A percentile compares a stretch with the other conserved stretches of the same genome.
These are phyloP conservation scores for Aspergillus bridgeri DNA, from an alignment of 495 filamentous ascomycete species.

Conservation along the genomic window DNA sequence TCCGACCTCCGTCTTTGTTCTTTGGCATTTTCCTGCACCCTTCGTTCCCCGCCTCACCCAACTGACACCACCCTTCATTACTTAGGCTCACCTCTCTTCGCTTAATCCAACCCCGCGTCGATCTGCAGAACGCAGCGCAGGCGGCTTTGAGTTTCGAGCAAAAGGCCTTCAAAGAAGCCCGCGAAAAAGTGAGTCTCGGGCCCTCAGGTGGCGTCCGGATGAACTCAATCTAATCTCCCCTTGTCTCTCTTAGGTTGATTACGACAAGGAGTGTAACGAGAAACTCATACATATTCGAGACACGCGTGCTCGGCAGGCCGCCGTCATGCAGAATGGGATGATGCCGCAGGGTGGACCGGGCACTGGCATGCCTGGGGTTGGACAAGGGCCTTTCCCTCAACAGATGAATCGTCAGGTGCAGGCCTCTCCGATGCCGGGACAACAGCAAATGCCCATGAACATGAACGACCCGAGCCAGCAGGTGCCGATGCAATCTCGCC, in stretches of 20 bases:
- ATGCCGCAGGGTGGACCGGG: conserved; percentile 34
- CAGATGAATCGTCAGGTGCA: conserved; percentile 55
- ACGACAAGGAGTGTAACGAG: conserved; percentile 46
- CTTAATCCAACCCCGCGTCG: conserved; percentile 48
- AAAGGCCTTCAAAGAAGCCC: conserved; percentile 44
- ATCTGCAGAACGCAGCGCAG: conserved; percentile 35
- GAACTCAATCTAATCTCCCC: background rate
- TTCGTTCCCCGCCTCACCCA: conserved; percentile 1
- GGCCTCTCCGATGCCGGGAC: conserved; percentile 46
- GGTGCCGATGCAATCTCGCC: conserved; percentile 33
- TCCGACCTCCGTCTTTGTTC: background rate
- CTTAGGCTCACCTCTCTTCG: conserved; percentile 47
- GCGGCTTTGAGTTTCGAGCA: conserved; percentile 49
- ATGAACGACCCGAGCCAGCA: conserved; percentile 45
- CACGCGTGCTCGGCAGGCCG: conserved; percentile 44
- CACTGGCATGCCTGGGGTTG: conserved; percentile 28
- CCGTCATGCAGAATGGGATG: conserved; percentile 43
- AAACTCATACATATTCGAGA: conserved; percentile 49
- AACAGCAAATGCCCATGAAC: conserved; percentile 43
- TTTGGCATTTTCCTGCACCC: conserved; percentile 5
- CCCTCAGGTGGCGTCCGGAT: background rate
- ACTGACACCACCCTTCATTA: conserved; percentile 3
- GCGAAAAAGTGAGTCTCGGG: conserved; percentile 38
- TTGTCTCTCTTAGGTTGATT: conserved; percentile 34
- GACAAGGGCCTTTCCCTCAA: conserved; percentile 44